A percentile compares a stretch with the other conserved stretches of the same genome.
Evolutionary conservation across 2,329 filamentous ascomycete species (phyloP).

Genomic region (Beauveria brongniartii): DNA sequence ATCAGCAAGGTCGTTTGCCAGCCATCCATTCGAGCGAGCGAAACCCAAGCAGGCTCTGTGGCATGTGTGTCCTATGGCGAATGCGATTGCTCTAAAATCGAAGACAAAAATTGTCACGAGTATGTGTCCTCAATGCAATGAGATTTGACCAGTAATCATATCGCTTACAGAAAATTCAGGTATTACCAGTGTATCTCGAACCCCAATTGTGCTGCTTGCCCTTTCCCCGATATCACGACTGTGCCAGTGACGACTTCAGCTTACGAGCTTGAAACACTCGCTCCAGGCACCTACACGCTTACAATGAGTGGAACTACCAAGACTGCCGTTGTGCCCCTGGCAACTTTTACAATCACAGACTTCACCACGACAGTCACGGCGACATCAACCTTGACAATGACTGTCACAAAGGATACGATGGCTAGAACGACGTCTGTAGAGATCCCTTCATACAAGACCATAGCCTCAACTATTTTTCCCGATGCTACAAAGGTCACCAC

Average conservation of each 20-base stretch:
- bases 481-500: neutral
- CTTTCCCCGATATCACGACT: neutral
- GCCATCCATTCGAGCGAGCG: neutral
- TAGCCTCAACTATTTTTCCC: neutral
- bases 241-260: neutral
- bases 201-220: constrained; percentile 2
- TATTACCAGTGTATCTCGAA: constrained; percentile 12
- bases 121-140: neutral
- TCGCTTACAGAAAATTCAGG: neutral
- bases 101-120: constrained; percentile 22
- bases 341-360: neutral
- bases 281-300: constrained; percentile 5
- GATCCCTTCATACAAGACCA: neutral
- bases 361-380: neutral
- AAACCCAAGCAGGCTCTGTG: neutral
- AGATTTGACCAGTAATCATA: neutral
- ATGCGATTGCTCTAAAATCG: constrained; percentile 22
- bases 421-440: neutral
- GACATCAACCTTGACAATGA: neutral
- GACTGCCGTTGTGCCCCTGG: constrained; percentile 2
- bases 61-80: constrained; percentile 17
- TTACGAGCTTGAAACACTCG: constrained; percentile 1
- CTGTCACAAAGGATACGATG: neutral
- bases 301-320: neutral
- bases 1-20: neutral